Evolutionary conservation across 331 rosid genomes (phyloP).

Genomic region (Ulmus americana): DNA sequence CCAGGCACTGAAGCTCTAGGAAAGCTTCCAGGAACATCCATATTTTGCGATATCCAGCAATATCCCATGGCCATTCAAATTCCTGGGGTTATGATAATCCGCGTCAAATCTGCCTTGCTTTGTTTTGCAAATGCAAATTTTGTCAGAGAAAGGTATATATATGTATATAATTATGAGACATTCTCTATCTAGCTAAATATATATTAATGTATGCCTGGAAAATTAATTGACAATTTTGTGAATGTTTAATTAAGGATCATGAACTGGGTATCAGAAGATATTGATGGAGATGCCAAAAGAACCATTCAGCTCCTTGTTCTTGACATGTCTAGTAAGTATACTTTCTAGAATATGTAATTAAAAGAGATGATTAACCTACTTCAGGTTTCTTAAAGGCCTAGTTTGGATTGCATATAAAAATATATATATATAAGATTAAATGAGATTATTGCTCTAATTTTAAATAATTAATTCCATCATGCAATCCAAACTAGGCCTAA

Average conservation of each 20-base stretch:
- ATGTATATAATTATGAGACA: neutral
- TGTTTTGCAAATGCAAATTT: slow-evolving; percentile 82
- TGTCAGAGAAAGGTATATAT: slow-evolving; percentile 52
- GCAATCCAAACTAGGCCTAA: no score
- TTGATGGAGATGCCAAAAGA: slow-evolving; percentile 28
- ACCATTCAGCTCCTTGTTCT: slow-evolving; percentile 42
- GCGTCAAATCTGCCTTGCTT: slow-evolving; percentile 63
- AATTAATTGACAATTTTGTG: neutral
- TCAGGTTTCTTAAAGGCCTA: no score
- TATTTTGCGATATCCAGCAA: slow-evolving; percentile 50
- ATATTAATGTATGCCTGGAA: neutral
- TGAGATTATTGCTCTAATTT: no score
- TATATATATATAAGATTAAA: no score
- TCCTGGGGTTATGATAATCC: slow-evolving; percentile 52
- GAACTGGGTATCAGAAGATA: slow-evolving; percentile 39
- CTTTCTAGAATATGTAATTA: neutral
- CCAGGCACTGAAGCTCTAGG: slow-evolving; percentile 73
- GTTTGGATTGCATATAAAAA: no score
- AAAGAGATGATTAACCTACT: no score
- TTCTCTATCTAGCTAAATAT: neutral
- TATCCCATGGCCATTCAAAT: slow-evolving; percentile 66
- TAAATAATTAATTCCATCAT: no score
- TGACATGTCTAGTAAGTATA: slow-evolving; percentile 59
- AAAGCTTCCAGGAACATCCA: slow-evolving; percentile 60
- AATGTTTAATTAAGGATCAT: slow-evolving; percentile 35